Conservation (phyloP, 2,329 filamentous ascomycete species). For the Stemphylium beticola region DNA sequence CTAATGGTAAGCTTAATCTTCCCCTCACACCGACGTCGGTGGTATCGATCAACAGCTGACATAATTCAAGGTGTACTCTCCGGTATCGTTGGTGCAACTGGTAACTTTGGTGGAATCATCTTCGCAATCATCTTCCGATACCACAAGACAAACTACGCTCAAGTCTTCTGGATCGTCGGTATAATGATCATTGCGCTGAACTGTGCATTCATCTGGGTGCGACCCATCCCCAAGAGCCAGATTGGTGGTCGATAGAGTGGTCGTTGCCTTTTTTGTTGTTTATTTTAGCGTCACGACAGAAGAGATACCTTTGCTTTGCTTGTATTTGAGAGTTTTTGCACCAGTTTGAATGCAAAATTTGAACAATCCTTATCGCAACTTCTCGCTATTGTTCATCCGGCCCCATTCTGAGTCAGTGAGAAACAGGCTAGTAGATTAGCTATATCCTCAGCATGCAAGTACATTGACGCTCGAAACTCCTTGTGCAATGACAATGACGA, state of each 20-base stretch:
- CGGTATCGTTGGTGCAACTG: constrained; percentile 77
- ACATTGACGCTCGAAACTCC: too few relatives aligned
- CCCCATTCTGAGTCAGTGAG: too few relatives aligned
- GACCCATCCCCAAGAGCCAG: constrained; percentile 62
- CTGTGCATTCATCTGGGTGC: constrained; percentile 68
- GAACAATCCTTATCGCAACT: background rate
- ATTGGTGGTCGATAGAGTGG: constrained; percentile 51
- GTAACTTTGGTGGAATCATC: constrained; percentile 84
- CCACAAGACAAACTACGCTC: constrained; percentile 69
- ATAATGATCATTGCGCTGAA: constrained; percentile 75
- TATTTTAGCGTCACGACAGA: constrained; percentile 4
- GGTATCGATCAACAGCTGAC: constrained; percentile 16
- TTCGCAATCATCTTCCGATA: constrained; percentile 87
- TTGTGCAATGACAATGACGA: too few relatives aligned
- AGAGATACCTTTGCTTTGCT: constrained; percentile 6
- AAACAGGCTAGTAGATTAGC: too few relatives aligned
- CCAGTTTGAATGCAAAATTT: background rate
- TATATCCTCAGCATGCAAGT: too few relatives aligned
- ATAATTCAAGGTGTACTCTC: constrained; percentile 63
- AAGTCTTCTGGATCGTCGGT: constrained; percentile 82
- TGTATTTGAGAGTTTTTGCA: background rate
- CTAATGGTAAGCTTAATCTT: constrained; percentile 66
- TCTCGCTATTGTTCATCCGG: too few relatives aligned
- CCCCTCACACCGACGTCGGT: background rate
- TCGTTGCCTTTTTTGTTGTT: background rate